Evolutionary conservation across 148 eudicot genomes (phyloP), one percentile per base, ranked within the genome.

Genomic region (Beta vulgaris): DNA sequence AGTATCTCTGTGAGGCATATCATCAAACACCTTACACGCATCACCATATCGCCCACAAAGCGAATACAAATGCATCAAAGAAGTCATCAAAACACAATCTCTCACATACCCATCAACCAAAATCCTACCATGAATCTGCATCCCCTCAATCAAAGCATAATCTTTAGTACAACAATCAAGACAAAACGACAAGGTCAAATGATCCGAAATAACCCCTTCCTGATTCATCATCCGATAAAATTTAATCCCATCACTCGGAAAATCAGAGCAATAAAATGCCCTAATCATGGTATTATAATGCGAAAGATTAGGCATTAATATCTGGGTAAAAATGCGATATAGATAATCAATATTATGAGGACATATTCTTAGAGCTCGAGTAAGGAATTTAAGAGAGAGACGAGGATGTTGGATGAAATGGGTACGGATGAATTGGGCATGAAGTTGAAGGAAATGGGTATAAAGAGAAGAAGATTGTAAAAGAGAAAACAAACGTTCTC

Each of bases 21-120:
- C 93, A 78, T 85, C 89, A 48, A 91, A 91, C 87, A 91, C 81
- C 77, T 87, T 83, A 55, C 78, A 77, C 1, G 93, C 97, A 26
- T 88, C 89, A 8, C 34, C 82, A 28, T 51, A 69, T 39, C 34
- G 68, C 72, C 61, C 78, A 68, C 77, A 59, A 32, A 15, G 39
- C 3, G 93, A 85, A 65, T 91, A 89, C 31, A 89, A 73, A 51
- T 85, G 85, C 86, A 89, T 83, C 77, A 91, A 80, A 53, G 79
- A 78, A n/a, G 90, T 87, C 83, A 86, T 39, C 83, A 91, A 81
- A 71, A 82, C 69, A 6, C 82, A 36, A 84, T 91, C 96, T 0
- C 48, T 72, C 25, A 12, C 69, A 76, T 48, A 57, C 74, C 97
- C 97, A 72, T 74, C 82, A 76, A 74, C 85, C 82, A 87, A 74